Evolutionary conservation across 495 filamentous ascomycete genomes (phyloP), one percentile per base, ranked within the genome.

Genomic region (Aspergillus diversus): DNA sequence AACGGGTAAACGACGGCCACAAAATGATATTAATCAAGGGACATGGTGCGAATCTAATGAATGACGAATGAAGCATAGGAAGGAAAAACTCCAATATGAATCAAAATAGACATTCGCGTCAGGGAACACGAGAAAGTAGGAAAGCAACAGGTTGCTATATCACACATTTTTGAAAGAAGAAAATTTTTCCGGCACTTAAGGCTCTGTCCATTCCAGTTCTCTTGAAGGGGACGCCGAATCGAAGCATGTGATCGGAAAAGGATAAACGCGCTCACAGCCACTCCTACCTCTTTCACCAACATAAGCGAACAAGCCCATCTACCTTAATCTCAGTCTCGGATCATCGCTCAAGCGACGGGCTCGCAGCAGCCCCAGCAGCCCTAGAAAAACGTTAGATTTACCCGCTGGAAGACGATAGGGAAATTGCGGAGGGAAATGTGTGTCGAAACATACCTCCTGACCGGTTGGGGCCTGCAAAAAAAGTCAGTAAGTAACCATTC

Each of bases 291-390:
- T 50, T 27, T 9, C 8, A 17, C 47, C 2, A 17, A 5, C 21
- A 5, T 16, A 49, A 43, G 11, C n/a, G 11, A 43, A 43, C 39
- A 6, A 13, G 39, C 7, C 5, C 47, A n/a, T 50, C 16, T 6
- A 5, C 27, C 16, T 21, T 17, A 50, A 21, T 31, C 5, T 7
- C 17, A 8, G 0, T 9, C 17, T 50, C 16, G 0, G 11, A n/a
- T 27, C 7, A 50, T 2, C 11, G 4, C 8, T 50, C 17, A 60
- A 4, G 49, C 34, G 21, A 60, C 58, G 11, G 58, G 17, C 34
- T 33, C 21, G 32, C 58, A 60, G 49, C 58, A 60, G 31, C 58
- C 58, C 58, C 58, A 60, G 33, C 58, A 60, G 12, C 49, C 39
- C 55, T 57, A 32, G 11, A 12, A 32, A 15, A 7, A 42, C 21